Conservation (phyloP, 139 green algal species). For the Pseudopediastrum boryanum region DNA sequence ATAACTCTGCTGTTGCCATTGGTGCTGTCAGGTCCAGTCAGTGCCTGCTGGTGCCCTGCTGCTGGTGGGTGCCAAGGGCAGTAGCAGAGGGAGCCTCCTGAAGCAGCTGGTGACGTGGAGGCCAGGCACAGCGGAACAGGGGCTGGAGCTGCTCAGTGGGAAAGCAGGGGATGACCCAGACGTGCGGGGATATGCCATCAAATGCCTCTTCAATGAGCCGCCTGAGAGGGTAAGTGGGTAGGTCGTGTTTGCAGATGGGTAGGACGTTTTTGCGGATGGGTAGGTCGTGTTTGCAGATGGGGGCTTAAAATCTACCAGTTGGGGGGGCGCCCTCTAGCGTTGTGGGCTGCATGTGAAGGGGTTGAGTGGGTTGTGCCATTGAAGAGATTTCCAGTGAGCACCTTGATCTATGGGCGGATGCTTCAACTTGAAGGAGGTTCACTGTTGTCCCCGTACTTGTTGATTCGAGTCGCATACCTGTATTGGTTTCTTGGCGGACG, state of each 20-base stretch:
- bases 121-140: constrained; percentile 43
- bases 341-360: no score
- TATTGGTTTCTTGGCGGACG: no score
- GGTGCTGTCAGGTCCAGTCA: constrained; percentile 48
- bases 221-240: constrained; percentile 50
- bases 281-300: no score
- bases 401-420: no score
- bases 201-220: constrained; percentile 49
- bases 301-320: no score
- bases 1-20: constrained; percentile 5
- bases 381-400: no score
- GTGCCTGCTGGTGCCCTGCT: constrained; percentile 61
- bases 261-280: not conserved
- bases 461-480: no score
- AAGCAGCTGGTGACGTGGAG: constrained; percentile 10
- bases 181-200: constrained; percentile 53
- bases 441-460: no score
- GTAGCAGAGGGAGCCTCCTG: constrained; percentile 6
- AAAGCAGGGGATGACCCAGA: constrained; percentile 19
- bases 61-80: constrained; percentile 48
- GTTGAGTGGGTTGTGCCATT: no score
- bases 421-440: no score
- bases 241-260: no score
- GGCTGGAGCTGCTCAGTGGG: constrained; percentile 67
- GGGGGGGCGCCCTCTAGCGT: no score